phyloP scores from a whole-genome alignment of 163 green algal species.

The Prototheca stagnorum region DNA sequence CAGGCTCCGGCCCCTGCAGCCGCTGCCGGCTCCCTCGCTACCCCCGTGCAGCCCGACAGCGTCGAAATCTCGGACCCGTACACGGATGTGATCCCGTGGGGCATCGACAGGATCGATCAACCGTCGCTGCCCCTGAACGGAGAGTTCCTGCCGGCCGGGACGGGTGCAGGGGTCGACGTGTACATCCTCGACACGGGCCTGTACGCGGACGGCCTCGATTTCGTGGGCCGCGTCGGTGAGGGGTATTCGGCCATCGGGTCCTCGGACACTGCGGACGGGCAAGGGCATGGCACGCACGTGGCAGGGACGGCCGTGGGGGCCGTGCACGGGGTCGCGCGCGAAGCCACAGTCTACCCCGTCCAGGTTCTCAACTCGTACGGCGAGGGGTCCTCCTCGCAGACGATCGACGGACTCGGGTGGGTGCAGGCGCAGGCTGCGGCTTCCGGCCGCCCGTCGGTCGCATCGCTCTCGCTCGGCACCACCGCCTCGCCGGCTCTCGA shows the following conservation, averaged over 20 bases:
- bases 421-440: constrained; percentile 26
- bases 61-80: neutral
- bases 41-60: neutral
- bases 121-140: constrained; percentile 13
- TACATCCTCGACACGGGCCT: constrained; percentile 71
- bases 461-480: constrained; percentile 49
- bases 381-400: constrained; percentile 22
- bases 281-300: constrained; percentile 63
- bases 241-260: neutral
- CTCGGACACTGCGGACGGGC: constrained; percentile 7
- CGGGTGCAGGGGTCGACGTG: constrained; percentile 40
- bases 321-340: constrained; percentile 55
- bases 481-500: constrained; percentile 22
- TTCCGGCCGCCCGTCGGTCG: constrained; percentile 36
- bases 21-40: too few relatives aligned
- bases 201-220: constrained; percentile 42
- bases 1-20: too few relatives aligned
- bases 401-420: constrained; percentile 46
- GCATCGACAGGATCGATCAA: constrained; percentile 43
- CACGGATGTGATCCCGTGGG: constrained; percentile 2
- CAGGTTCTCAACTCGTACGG: constrained; percentile 19
- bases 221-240: constrained; percentile 22
- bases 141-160: constrained; percentile 8
- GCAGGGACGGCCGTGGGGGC: constrained; percentile 28
- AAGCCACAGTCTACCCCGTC: constrained; percentile 40